Evolutionary conservation across 1,139 yeast genomes (phyloP), one percentile per base, ranked within the genome.

Genomic region (Saccharomyces hybrid): DNA sequence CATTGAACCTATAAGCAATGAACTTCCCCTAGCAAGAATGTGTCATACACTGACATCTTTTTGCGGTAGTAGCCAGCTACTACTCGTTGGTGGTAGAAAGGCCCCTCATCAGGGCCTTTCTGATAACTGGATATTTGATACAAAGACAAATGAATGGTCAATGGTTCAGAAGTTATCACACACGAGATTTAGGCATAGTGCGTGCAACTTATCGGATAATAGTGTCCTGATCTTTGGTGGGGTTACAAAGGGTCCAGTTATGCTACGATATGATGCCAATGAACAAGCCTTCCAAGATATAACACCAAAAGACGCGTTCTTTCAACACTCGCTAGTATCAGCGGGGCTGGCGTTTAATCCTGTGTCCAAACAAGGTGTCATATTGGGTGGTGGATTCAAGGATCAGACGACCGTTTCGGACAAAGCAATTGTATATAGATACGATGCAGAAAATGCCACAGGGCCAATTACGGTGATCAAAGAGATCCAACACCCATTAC

Each of bases 31-130:
- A 9, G 75, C 82, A 6, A 74, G 95, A 55, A 79, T 84, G 81
- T 78, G 87, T 58, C 91, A 87, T 61, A 72, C 82, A 0, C 60
- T 82, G 26, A 76, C 81, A 0, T 55, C 65, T 0, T 53, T 80
- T 1, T 60, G 65, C 1, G 62, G 66, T 5, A 32, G 27, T 26
- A 63, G 65, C 0, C 59, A 57, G 1, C 58, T 72, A 0, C 56
- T 84, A 2, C 59, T 86, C n/a, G 71, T 81, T 29, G 95, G 95
- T 3, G 96, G 96, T 2, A 75, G 95, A 58, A 73, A 78, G 3
- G 76, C 82, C 6, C 95, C 96, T 0, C 77, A 78, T 1, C 67
- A 69, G 8, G 70, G 74, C 0, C 67, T 80, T 42, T 49, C 61
- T 2, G 83, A 79, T 52, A 66, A 73, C 46, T 79, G 80, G 80